Conservation (phyloP, 192 early-diverging fungal genomes). For the Coemansia sp. region DNA sequence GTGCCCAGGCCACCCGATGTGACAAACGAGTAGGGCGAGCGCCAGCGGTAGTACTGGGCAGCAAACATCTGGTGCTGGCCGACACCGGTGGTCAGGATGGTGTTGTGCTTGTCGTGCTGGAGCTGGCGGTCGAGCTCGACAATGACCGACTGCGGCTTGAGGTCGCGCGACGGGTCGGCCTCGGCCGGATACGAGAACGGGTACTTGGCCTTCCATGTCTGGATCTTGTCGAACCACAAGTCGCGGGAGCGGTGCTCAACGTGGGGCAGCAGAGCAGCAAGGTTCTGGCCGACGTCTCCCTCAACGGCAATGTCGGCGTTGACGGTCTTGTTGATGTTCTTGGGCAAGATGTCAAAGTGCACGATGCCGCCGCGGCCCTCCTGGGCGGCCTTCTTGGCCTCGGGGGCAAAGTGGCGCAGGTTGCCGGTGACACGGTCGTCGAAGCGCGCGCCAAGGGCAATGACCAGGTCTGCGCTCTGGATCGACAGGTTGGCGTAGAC, state of each 20-base stretch:
- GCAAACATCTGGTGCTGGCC: conserved; percentile 99
- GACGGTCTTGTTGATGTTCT: conserved; percentile 99
- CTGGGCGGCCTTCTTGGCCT: conserved; percentile 80
- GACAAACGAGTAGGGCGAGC: conserved; percentile 82
- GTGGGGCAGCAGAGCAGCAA: conserved; percentile 74
- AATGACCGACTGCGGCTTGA: conserved; percentile 94
- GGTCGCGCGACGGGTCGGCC: conserved; percentile 54
- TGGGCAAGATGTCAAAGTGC: conserved; percentile 99
- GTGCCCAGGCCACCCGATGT: conserved; percentile 97
- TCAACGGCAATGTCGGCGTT: conserved; percentile 87
- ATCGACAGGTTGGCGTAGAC: conserved; percentile 98
- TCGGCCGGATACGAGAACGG: conserved; percentile 79
- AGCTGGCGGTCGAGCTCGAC: conserved; percentile 88
- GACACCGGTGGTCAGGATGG: conserved; percentile 94
- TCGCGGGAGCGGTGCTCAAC: conserved; percentile 66
- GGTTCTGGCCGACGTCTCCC: conserved; percentile 90
- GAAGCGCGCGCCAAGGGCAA: conserved; percentile 95
- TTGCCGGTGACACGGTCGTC: conserved; percentile 97
- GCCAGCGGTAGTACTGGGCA: conserved; percentile 92
- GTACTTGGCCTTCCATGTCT: conserved; percentile 88
- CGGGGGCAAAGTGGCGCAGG: conserved; percentile 89
- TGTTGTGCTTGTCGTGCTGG: conserved; percentile 79
- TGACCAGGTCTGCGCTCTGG: conserved; percentile 92
- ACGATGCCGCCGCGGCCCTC: conserved; percentile 91
- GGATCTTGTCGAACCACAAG: conserved; percentile 82